These are phyloP conservation scores for Talaromyces sp. DNA, from an alignment of 2,329 filamentous ascomycete genomes.

Conservation along the genomic window DNA sequence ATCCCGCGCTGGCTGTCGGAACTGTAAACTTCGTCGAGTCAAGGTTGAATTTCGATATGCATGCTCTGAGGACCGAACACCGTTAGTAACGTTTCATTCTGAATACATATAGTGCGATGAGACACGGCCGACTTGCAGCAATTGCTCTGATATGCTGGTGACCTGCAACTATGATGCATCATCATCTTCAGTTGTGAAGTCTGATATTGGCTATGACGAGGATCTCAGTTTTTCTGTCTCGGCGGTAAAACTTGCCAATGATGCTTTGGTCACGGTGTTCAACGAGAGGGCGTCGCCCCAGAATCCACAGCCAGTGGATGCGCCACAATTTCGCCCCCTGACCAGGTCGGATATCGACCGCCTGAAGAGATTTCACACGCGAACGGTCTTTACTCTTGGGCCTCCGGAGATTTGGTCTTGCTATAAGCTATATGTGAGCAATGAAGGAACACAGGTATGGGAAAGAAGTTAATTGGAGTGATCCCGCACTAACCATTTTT, in stretches of 20 bases:
- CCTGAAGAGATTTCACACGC: constrained; percentile 1
- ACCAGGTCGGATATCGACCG: constrained; percentile 3
- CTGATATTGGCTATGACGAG: not conserved
- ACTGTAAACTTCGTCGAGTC: constrained; percentile 38
- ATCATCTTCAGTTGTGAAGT: not conserved
- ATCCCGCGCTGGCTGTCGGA: constrained; percentile 50
- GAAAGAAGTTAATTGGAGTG: constrained; percentile 27
- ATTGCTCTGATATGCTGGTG: constrained; percentile 42
- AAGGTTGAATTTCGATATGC: constrained; percentile 1
- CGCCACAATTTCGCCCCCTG: not conserved
- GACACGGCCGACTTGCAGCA: constrained; percentile 43
- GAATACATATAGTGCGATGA: constrained; percentile 52
- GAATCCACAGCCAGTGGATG: not conserved
- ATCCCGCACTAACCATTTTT: constrained; percentile 23
- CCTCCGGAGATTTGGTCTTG: not conserved
- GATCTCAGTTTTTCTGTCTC: constrained; percentile 1
- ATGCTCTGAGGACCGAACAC: not conserved
- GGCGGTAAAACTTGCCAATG: constrained; percentile 10
- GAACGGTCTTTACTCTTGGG: constrained; percentile 5
- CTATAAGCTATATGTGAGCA: not conserved
- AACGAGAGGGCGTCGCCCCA: not conserved
- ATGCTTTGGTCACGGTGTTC: constrained; percentile 15
- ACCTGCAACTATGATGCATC: constrained; percentile 15
- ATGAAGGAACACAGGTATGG: not conserved
- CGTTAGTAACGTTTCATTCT: not conserved